These are phyloP conservation scores for Amborella trichopoda DNA, from an alignment of 164 flowering plant species.

Conservation along the genomic window DNA sequence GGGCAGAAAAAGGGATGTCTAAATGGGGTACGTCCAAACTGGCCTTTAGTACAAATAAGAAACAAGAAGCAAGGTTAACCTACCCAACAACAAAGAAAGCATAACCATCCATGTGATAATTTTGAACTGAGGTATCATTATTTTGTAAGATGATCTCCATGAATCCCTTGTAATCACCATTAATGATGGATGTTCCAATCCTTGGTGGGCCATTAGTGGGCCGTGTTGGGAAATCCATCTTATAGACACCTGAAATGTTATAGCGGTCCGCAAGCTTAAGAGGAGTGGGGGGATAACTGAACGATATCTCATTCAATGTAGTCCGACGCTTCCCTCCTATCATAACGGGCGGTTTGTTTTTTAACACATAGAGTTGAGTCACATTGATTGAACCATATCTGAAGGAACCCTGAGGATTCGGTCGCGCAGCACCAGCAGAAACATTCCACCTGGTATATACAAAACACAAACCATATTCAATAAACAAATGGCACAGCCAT, in stretches of 20 bases:
- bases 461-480: not conserved
- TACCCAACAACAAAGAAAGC: constrained; percentile 96
- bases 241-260: constrained; percentile 60
- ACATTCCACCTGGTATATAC: constrained; percentile 63
- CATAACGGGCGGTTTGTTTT: constrained; percentile 48
- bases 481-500: not conserved
- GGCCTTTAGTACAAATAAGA: too few species aligned
- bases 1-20: too few species aligned
- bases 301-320: constrained; percentile 74
- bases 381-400: constrained; percentile 88
- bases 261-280: constrained; percentile 69
- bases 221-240: constrained; percentile 68
- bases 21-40: too few species aligned
- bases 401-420: constrained; percentile 96
- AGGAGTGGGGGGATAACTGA: constrained; percentile 65
- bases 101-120: constrained; percentile 90
- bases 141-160: constrained; percentile 86
- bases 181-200: constrained; percentile 64
- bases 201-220: constrained; percentile 56
- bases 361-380: constrained; percentile 70
- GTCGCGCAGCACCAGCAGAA: constrained; percentile 93
- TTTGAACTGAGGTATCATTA: constrained; percentile 75
- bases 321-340: constrained; percentile 54
- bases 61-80: constrained; percentile 1
- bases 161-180: constrained; percentile 84